Evolutionary conservation across 2,329 filamentous ascomycete genomes (phyloP).

Genomic region (Nothophoma quercina): DNA sequence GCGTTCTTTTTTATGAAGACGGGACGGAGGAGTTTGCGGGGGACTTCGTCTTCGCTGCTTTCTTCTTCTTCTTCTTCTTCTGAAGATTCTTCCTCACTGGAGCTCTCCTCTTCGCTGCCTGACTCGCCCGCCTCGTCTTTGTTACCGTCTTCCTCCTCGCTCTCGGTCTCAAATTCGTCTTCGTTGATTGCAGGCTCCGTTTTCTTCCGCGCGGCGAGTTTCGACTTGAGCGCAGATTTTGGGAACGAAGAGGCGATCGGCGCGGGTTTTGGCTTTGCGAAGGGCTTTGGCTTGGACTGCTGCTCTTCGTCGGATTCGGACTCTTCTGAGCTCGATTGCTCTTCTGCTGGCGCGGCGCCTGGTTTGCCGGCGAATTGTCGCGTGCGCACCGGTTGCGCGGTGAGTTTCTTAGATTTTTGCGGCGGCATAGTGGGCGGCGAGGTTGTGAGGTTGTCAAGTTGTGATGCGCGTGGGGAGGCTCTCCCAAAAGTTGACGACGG

Average conservation of each 20-base stretch:
- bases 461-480: constrained; percentile 3
- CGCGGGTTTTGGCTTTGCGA: constrained; percentile 47
- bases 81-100: constrained; percentile 41
- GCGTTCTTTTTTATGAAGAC: constrained; percentile 72
- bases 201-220: constrained; percentile 51
- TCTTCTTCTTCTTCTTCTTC: constrained; percentile 62
- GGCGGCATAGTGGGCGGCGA: constrained; percentile 60
- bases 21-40: constrained; percentile 66
- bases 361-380: constrained; percentile 89
- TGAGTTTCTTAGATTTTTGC: constrained; percentile 75
- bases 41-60: constrained; percentile 65
- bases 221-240: constrained; percentile 52
- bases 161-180: constrained; percentile 68
- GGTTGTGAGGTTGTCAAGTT: neutral
- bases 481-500: constrained; percentile 12
- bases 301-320: constrained; percentile 61
- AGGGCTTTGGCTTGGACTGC: constrained; percentile 53
- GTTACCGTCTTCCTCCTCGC: constrained; percentile 42
- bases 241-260: constrained; percentile 57
- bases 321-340: constrained; percentile 52
- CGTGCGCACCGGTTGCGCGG: constrained; percentile 81
- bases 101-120: constrained; percentile 25
- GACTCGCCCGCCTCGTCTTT: constrained; percentile 17
- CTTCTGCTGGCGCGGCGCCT: constrained; percentile 54
- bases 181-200: constrained; percentile 46